phyloP scores from a whole-genome alignment of 768 basidiomycete genomes.

The Lactifluus volemus region DNA sequence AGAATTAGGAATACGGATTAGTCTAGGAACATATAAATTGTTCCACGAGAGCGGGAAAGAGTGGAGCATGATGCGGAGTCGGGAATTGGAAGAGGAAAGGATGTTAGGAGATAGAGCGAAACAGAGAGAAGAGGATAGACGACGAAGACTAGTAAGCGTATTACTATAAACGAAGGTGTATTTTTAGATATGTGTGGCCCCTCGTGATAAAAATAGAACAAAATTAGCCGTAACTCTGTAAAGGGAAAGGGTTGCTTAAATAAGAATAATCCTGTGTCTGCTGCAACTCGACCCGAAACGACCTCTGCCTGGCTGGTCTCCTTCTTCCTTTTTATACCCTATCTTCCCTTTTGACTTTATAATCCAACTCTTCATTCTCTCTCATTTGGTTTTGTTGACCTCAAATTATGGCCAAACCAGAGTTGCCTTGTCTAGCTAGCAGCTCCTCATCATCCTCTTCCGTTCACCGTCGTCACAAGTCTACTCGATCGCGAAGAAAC shows the following conservation, averaged over 20 bases:
- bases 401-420: conserved; percentile 25
- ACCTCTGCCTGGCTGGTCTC: background rate
- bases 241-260: background rate
- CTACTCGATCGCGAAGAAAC: conserved; percentile 2
- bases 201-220: background rate
- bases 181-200: background rate
- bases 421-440: conserved; percentile 1
- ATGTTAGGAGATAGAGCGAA: conserved; percentile 33
- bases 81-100: conserved; percentile 29
- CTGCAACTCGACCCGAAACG: too few species aligned
- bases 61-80: conserved; percentile 39
- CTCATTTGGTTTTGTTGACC: conserved; percentile 1
- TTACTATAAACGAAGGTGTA: background rate
- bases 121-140: conserved; percentile 48
- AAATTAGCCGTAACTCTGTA: too few species aligned
- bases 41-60: conserved; percentile 61
- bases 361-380: background rate
- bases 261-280: background rate
- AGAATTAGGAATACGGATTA: conserved; percentile 47
- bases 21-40: conserved; percentile 54
- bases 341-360: too few species aligned
- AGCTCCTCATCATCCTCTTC: background rate
- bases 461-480: background rate
- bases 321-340: background rate
- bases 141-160: conserved; percentile 25